Base-by-base conservation (phyloP, 352 stramenopile species). In the Blastocystis hominis region DNA sequence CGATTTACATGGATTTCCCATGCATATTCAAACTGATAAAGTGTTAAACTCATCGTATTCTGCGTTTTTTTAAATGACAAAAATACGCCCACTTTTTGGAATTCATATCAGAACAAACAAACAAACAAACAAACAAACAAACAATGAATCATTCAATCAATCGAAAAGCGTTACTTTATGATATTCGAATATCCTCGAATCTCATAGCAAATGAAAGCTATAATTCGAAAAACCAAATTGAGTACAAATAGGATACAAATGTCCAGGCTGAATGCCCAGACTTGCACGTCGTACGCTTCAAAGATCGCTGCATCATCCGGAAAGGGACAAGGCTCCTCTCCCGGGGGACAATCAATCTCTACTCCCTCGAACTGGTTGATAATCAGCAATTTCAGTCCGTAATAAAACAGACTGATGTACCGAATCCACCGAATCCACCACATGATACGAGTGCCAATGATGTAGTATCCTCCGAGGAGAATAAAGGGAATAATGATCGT, bases 1-100 rank as follows among this genome's bases (percentile, higher is more conserved):
- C 5, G n/a, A 68, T 4, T 30, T 84, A 84, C 72, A 84, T 68
- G 50, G 50, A 84, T 84, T 47, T 84, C 72, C 72, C 72, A 84
- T 30, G 72, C 47, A 64, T 84, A 84, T 50, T 84, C 47, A 24
- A 84, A 66, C 30, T 84, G 72, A n/a, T 47, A 15, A 9, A 84
- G 50, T 6, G 72, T 84, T 46, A 84, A 47, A 47, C 50, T 47
- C 72, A 84, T 84, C 54, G 15, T 50, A 56, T 55, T 7, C 5
- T 15, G 15, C 4, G 30, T 76, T 34, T 40, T 76, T 24, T 47
- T 44, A 20, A 34, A 72, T 20, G 30, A 30, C 30, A 24, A 13
- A 59, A 20, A 59, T n/a, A 44, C 0, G 3, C 0, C 0, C 13
- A 15, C 13, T 77, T n/a, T 56, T 30, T 56, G 40, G 3, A 46